Evolutionary conservation across 1,284 basidiomycete species (phyloP).

Genomic region (Anthracocystis panici-leucophaei): DNA sequence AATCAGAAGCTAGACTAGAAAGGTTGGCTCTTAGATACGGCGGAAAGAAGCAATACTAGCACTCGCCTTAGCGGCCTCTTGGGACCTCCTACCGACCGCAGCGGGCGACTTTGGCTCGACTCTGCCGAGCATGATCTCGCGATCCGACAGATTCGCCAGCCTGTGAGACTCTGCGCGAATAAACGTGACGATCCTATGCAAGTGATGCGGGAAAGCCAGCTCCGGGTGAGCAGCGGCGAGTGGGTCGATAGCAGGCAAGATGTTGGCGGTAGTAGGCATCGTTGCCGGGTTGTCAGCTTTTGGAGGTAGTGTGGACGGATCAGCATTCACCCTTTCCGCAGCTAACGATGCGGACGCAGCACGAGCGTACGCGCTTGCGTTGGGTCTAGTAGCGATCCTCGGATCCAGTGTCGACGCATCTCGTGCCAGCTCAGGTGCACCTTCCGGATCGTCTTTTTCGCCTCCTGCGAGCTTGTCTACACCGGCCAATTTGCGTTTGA

Average conservation of each 20-base stretch:
- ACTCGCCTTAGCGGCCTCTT: slow-evolving; percentile 24
- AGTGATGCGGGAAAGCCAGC: slow-evolving; percentile 72
- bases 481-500: slow-evolving; percentile 66
- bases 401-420: slow-evolving; percentile 56
- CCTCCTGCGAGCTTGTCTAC: slow-evolving; percentile 53
- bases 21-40: slow-evolving; percentile 19
- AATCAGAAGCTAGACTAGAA: background rate
- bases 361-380: slow-evolving; percentile 42
- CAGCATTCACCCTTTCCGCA: slow-evolving; percentile 23
- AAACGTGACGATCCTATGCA: slow-evolving; percentile 82
- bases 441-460: slow-evolving; percentile 59
- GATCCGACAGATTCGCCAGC: slow-evolving; percentile 80
- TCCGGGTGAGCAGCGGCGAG: slow-evolving; percentile 69
- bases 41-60: slow-evolving; percentile 49
- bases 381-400: slow-evolving; percentile 14
- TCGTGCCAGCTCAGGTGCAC: slow-evolving; percentile 72
- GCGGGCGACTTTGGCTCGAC: slow-evolving; percentile 13
- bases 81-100: slow-evolving; percentile 16
- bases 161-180: slow-evolving; percentile 81
- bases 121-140: slow-evolving; percentile 74
- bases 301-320: slow-evolving; percentile 22
- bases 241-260: slow-evolving; percentile 42
- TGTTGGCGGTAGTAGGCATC: slow-evolving; percentile 19
- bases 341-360: slow-evolving; percentile 38
- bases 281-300: slow-evolving; percentile 28